Evolutionary conservation across 129 eudicot species (phyloP).

Genomic region (Arctium minus): DNA sequence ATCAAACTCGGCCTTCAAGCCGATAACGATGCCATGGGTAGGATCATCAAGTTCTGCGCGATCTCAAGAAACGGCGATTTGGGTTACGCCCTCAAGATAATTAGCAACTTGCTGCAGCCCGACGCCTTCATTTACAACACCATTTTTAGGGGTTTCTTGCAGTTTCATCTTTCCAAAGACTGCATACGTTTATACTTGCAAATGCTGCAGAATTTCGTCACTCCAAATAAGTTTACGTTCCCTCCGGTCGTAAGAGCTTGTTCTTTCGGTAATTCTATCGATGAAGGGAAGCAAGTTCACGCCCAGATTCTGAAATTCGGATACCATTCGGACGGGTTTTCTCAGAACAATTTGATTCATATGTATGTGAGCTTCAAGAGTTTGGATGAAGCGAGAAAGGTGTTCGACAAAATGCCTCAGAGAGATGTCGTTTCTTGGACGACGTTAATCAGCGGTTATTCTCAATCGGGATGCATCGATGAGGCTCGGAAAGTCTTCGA

Average conservation of each 20-base stretch:
- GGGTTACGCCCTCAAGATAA: conserved; percentile 60
- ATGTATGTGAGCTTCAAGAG: conserved; percentile 48
- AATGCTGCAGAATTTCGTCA: conserved; percentile 35
- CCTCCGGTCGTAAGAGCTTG: conserved; percentile 52
- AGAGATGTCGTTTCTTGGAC: conserved; percentile 52
- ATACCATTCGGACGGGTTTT: conserved; percentile 38
- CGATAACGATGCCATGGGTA: conserved; percentile 64
- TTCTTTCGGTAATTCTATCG: conserved; percentile 27
- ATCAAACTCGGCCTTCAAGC: conserved; percentile 58
- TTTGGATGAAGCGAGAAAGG: conserved; percentile 49
- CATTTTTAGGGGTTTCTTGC: conserved; percentile 45
- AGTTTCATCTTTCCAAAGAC: conserved; percentile 17
- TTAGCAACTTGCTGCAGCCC: conserved; percentile 51
- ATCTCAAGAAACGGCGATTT: conserved; percentile 54
- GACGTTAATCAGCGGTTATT: conserved; percentile 55
- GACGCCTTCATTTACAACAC: conserved; percentile 68
- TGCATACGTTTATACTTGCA: conserved; percentile 42
- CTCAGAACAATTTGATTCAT: conserved; percentile 50
- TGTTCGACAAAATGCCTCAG: conserved; percentile 43
- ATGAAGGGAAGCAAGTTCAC: conserved; percentile 48
- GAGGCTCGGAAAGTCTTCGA: conserved; percentile 47
- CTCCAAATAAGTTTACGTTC: conserved; percentile 52
- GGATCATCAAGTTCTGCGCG: conserved; percentile 67
- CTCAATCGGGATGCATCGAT: conserved; percentile 39
- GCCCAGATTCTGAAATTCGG: conserved; percentile 52